Base-by-base conservation (phyloP, 495 filamentous ascomycete genomes). In the Extremus antarcticus region DNA sequence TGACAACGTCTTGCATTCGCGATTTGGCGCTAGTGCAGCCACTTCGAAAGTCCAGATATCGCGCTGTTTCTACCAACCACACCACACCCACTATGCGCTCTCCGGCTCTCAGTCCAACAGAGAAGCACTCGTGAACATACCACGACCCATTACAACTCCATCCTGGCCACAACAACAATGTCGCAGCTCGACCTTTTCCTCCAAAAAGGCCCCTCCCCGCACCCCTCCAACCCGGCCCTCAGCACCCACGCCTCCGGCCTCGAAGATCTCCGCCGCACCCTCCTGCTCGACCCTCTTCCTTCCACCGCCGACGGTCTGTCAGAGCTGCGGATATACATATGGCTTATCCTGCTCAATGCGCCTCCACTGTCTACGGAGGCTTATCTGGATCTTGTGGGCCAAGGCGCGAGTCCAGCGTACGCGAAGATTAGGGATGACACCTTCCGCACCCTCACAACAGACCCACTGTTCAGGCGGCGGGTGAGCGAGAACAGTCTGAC, bases 351-450 rank as follows among this genome's bases (percentile, higher is more conserved):
- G 25, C 84, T 97, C 54, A 83, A 91, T 64, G 83, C 89, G 35
- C 81, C 88, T 8, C 81, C 94, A 16, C 71, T 96, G 52, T 75
- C 79, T 21, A 94, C 94, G 55, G 85, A 94, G 63, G 75, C 82
- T 49, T 97, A 99, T 65, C 85, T 97, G 54, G 77, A 81, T 52
- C 82, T 99, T 20, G 85, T 97, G 56, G 89, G 92, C 63, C 90
- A 91, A 52, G 90, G 90, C 47, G 84, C 91, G 11, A 96, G 90
- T 0, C 90, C 90, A 1, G 90, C 88, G 15, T 94, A 99, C 68
- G 80, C 87, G 43, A 99, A 99, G 70, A 99, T 99, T 65, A 86
- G 89, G 63, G 94, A 99, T 62, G 92, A 99, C 67, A 95, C 92
- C 24, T 97, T 96, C 65, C 88, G 92, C 59, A 99, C 92, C 0